Percentiles rank a stretch among this genome's conserved stretches.
phyloP scores from a whole-genome alignment of 2,329 filamentous ascomycete species.

The Coniochaeta pulveracea region DNA sequence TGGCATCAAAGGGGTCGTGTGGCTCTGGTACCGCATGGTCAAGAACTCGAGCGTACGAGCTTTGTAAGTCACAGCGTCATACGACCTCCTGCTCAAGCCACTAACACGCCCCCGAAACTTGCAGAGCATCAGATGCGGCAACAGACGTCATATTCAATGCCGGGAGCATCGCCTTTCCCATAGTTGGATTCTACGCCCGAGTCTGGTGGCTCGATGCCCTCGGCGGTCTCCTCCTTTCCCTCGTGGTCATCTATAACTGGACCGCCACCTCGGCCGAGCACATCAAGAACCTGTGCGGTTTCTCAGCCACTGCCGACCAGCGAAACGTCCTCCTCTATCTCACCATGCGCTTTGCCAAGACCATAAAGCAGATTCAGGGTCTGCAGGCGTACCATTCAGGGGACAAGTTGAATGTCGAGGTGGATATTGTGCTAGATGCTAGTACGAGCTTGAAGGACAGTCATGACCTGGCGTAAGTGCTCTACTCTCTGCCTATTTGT shows the following conservation, averaged over 20 bases:
- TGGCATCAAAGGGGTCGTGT: conserved; percentile 70
- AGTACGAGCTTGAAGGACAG: conserved; percentile 65
- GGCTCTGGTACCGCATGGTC: conserved; percentile 79
- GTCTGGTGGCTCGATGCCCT: conserved; percentile 80
- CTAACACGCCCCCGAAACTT: background rate
- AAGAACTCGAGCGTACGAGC: conserved; percentile 81
- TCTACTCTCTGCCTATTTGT: background rate
- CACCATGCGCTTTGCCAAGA: conserved; percentile 86
- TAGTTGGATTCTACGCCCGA: conserved; percentile 65
- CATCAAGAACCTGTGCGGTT: conserved; percentile 70
- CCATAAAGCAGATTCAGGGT: conserved; percentile 77
- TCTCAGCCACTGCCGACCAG: conserved; percentile 68
- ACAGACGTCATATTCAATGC: conserved; percentile 76
- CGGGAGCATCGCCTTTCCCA: conserved; percentile 79
- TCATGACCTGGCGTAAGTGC: conserved; percentile 54
- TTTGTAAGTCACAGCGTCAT: conserved; percentile 31
- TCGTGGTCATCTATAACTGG: conserved; percentile 75
- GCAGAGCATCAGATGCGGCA: conserved; percentile 18
- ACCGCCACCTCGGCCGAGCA: conserved; percentile 61
- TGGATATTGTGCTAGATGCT: conserved; percentile 75
- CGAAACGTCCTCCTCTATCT: conserved; percentile 80
- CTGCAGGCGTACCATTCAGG: conserved; percentile 77
- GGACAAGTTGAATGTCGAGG: conserved; percentile 71
- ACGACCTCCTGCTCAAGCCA: conserved; percentile 1
- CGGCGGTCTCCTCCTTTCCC: conserved; percentile 66